phyloP scores from a whole-genome alignment of 192 early-diverging fungal species.

The Backusella australiensis region DNA sequence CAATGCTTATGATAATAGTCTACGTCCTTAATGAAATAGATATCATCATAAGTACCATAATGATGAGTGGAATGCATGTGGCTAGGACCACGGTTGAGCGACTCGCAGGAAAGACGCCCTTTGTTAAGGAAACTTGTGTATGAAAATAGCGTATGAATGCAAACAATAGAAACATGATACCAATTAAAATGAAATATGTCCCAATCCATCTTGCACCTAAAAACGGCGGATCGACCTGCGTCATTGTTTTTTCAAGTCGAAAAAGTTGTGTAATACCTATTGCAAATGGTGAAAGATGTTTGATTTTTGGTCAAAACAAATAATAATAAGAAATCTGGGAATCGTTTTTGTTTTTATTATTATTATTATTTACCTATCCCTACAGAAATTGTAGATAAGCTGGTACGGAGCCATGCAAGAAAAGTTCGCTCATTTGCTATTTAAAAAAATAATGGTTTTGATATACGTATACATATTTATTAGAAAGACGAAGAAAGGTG shows the following conservation, averaged over 20 bases:
- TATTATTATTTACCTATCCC: constrained; percentile 53
- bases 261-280: constrained; percentile 35
- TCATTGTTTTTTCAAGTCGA: constrained; percentile 20
- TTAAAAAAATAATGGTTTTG: neutral
- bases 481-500: neutral
- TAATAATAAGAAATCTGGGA: neutral
- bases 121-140: constrained; percentile 63
- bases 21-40: neutral
- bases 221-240: neutral
- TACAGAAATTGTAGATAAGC: constrained; percentile 70
- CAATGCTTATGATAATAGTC: neutral
- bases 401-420: constrained; percentile 76
- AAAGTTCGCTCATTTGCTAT: constrained; percentile 78
- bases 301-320: neutral
- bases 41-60: constrained; percentile 38
- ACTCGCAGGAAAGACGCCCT: constrained; percentile 71
- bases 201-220: constrained; percentile 51
- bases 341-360: neutral
- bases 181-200: constrained; percentile 57
- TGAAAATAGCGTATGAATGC: constrained; percentile 69
- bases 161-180: constrained; percentile 62
- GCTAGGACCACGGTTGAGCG: constrained; percentile 50
- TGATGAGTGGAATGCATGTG: constrained; percentile 31
- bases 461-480: neutral
- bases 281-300: neutral